Percentiles rank a stretch among this genome's conserved stretches.
phyloP scores from a whole-genome alignment of 106 monocot genomes.

The Iris macrosiphon region DNA sequence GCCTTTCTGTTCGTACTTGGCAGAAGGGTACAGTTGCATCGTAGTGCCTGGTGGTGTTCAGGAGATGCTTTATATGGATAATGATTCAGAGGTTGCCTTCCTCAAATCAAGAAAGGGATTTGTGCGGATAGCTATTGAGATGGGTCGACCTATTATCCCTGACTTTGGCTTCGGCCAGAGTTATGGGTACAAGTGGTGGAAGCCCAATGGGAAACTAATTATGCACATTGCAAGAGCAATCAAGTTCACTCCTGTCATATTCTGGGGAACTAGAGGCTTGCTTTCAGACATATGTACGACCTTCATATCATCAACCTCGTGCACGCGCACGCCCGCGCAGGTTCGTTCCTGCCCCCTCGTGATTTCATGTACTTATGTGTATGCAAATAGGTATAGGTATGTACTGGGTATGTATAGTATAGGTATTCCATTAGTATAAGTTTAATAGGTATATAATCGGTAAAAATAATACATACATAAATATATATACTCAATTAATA shows the following conservation, averaged over 20 bases:
- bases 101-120: constrained; percentile 82
- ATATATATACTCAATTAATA: too few relatives aligned
- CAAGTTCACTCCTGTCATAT: constrained; percentile 9
- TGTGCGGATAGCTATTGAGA: constrained; percentile 80
- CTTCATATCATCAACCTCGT: constrained; percentile 62
- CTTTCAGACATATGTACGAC: constrained; percentile 91
- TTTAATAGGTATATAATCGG: too few relatives aligned
- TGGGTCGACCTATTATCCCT: constrained; percentile 79
- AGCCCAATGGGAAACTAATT: constrained; percentile 48
- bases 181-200: constrained; percentile 82
- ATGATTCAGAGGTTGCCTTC: constrained; percentile 60
- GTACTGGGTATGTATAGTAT: too few relatives aligned
- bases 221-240: constrained; percentile 29
- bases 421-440: too few relatives aligned
- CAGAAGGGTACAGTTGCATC: constrained; percentile 59
- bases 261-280: constrained; percentile 65
- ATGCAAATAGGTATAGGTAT: too few relatives aligned
- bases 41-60: constrained; percentile 65
- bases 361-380: too few relatives aligned
- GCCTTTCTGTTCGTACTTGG: constrained; percentile 46
- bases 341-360: too few relatives aligned
- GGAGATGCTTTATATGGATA: not conserved
- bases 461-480: too few relatives aligned
- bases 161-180: constrained; percentile 88
- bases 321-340: too few relatives aligned